A percentile compares a stretch with the other conserved stretches of the same genome.
These are phyloP conservation scores for Sclerotinia borealis DNA, from an alignment of 2,329 filamentous ascomycete species.

Conservation along the genomic window DNA sequence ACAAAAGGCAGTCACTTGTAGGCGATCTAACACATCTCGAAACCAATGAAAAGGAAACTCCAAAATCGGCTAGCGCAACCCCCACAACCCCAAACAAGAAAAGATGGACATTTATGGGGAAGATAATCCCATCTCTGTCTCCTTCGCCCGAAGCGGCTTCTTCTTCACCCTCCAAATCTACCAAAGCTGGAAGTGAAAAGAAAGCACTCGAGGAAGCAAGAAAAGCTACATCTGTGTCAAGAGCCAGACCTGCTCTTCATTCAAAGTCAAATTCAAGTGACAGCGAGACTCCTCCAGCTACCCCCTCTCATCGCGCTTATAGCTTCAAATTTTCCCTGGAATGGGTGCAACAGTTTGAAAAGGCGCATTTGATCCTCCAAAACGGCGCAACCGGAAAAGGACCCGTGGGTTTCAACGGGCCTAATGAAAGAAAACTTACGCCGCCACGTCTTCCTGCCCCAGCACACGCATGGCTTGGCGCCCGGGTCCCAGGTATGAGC, in stretches of 20 bases:
- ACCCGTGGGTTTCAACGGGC: slow-evolving; percentile 8
- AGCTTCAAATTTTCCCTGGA: slow-evolving; percentile 72
- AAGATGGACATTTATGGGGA: slow-evolving; percentile 58
- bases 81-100: slow-evolving; percentile 41
- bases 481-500: slow-evolving; percentile 28
- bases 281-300: slow-evolving; percentile 47
- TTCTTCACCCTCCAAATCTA: slow-evolving; percentile 9
- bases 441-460: slow-evolving; percentile 64
- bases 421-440: slow-evolving; percentile 52
- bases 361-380: slow-evolving; percentile 14
- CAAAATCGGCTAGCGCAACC: slow-evolving; percentile 19
- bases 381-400: slow-evolving; percentile 3
- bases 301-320: slow-evolving; percentile 40
- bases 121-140: slow-evolving; percentile 48
- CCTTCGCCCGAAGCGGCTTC: slow-evolving; percentile 9
- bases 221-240: slow-evolving; percentile 44
- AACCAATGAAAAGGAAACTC: slow-evolving; percentile 12
- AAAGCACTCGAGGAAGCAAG: slow-evolving; percentile 47
- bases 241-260: slow-evolving; percentile 34
- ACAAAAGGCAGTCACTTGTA: slow-evolving; percentile 28
- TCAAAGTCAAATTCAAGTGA: slow-evolving; percentile 50
- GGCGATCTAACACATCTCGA: slow-evolving; percentile 18
- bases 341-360: slow-evolving; percentile 48
- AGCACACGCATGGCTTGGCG: slow-evolving; percentile 58
- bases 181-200: slow-evolving; percentile 25